Evolutionary conservation across 2,329 filamentous ascomycete genomes (phyloP).

Genomic region (Lecanicillium sp.): DNA sequence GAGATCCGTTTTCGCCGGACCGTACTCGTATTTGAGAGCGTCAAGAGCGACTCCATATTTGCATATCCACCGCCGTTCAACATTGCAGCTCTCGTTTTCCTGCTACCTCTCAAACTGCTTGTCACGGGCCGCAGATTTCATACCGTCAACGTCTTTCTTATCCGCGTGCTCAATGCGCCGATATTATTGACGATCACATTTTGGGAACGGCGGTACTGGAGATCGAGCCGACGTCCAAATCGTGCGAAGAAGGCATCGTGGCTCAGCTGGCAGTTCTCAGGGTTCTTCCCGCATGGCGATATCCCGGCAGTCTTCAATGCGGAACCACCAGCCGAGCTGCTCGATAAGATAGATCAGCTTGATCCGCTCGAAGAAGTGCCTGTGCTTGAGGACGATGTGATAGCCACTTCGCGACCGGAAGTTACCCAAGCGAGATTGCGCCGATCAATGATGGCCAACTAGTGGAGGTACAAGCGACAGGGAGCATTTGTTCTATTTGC

Average conservation of each 20-base stretch:
- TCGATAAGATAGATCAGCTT: slow-evolving; percentile 29
- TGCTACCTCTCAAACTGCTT: slow-evolving; percentile 61
- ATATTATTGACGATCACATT: slow-evolving; percentile 55
- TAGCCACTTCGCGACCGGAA: slow-evolving; percentile 20
- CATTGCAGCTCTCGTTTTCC: slow-evolving; percentile 54
- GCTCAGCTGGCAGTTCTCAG: slow-evolving; percentile 39
- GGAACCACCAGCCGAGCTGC: slow-evolving; percentile 43
- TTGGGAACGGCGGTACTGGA: slow-evolving; percentile 51
- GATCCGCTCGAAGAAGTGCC: slow-evolving; percentile 29
- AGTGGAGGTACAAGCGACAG: too few species aligned
- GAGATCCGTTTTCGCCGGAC: slow-evolving; percentile 68
- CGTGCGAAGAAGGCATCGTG: slow-evolving; percentile 20
- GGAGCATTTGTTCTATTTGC: too few species aligned
- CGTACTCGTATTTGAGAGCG: slow-evolving; percentile 67
- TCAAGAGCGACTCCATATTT: slow-evolving; percentile 40
- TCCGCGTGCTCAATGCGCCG: slow-evolving; percentile 58
- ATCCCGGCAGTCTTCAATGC: slow-evolving; percentile 55
- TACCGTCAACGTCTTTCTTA: slow-evolving; percentile 61
- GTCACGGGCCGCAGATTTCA: slow-evolving; percentile 61
- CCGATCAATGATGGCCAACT: background rate
- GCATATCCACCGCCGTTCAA: slow-evolving; percentile 41
- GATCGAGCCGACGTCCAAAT: slow-evolving; percentile 13
- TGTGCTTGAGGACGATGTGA: slow-evolving; percentile 27
- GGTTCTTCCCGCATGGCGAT: slow-evolving; percentile 51
- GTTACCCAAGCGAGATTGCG: slow-evolving; percentile 1